phyloP scores from a whole-genome alignment of 805 yeast species.

The Teunomyces cretensis region DNA sequence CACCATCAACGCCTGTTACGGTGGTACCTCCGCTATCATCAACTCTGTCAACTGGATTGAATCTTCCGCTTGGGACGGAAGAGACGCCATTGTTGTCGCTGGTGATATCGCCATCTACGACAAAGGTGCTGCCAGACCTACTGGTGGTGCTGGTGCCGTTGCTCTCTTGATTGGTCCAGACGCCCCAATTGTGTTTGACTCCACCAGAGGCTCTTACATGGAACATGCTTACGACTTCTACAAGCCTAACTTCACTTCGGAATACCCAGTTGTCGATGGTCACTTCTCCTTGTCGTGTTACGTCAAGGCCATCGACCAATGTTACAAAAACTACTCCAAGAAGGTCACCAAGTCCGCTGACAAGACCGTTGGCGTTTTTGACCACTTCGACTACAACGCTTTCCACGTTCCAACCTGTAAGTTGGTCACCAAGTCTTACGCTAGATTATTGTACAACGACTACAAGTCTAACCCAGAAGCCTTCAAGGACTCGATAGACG shows the following conservation, averaged over 20 bases:
- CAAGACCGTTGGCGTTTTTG: conserved; percentile 56
- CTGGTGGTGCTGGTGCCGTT: conserved; percentile 98
- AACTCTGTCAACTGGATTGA: conserved; percentile 96
- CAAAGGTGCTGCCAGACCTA: conserved; percentile 97
- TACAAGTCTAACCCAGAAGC: conserved; percentile 66
- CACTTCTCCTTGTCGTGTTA: conserved; percentile 93
- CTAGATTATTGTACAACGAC: conserved; percentile 88
- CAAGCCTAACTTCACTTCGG: conserved; percentile 95
- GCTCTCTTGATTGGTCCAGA: conserved; percentile 96
- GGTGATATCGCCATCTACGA: conserved; percentile 98
- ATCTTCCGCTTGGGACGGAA: conserved; percentile 95
- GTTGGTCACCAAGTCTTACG: conserved; percentile 88
- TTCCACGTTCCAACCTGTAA: conserved; percentile 99
- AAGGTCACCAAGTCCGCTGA: conserved; percentile 55
- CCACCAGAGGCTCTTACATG: conserved; percentile 88
- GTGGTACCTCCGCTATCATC: conserved; percentile 94
- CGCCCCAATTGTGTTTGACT: conserved; percentile 92
- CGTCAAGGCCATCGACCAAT: conserved; percentile 86
- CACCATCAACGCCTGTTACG: conserved; percentile 96
- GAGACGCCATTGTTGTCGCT: conserved; percentile 94
- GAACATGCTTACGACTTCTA: conserved; percentile 97
- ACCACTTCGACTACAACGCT: conserved; percentile 85
- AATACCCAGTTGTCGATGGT: conserved; percentile 97
- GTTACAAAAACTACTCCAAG: conserved; percentile 78
- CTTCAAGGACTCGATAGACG: conserved; percentile 44